phyloP scores from a whole-genome alignment of 495 filamentous ascomycete species.

The Talaromyces nanjingensis region DNA sequence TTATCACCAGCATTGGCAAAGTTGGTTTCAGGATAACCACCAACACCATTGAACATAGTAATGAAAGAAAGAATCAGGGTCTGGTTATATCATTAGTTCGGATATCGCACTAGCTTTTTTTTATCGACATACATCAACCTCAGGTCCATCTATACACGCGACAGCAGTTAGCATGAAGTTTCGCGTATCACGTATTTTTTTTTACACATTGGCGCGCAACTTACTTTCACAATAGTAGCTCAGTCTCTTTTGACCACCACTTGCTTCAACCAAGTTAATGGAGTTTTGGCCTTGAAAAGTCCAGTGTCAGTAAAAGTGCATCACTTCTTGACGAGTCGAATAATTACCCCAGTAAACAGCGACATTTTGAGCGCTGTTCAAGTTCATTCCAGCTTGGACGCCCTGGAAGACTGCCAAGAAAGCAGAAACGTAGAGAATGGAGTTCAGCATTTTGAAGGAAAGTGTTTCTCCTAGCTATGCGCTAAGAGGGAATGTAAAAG shows the following conservation, averaged over 20 bases:
- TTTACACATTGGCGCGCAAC: neutral
- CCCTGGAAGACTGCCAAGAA: conserved; percentile 9
- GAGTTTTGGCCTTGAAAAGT: conserved; percentile 8
- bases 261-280: neutral
- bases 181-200: too few relatives aligned
- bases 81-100: neutral
- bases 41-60: conserved; percentile 10
- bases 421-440: conserved; percentile 5
- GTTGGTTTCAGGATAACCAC: conserved; percentile 48
- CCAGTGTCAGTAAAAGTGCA: neutral
- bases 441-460: conserved; percentile 8
- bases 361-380: conserved; percentile 41
- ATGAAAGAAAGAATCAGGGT: conserved; percentile 46
- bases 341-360: conserved; percentile 65
- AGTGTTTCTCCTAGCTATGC: neutral
- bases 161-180: neutral
- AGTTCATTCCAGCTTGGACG: conserved; percentile 35
- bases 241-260: conserved; percentile 41
- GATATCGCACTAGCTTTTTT: neutral
- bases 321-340: neutral
- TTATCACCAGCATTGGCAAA: conserved; percentile 52
- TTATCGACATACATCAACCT: conserved; percentile 6
- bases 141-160: conserved; percentile 1
- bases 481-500: neutral
- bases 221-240: conserved; percentile 16